Evolutionary conservation across 352 stramenopile genomes (phyloP), one percentile per base, ranked within the genome.

Genomic region (Phytopythium boreale): DNA sequence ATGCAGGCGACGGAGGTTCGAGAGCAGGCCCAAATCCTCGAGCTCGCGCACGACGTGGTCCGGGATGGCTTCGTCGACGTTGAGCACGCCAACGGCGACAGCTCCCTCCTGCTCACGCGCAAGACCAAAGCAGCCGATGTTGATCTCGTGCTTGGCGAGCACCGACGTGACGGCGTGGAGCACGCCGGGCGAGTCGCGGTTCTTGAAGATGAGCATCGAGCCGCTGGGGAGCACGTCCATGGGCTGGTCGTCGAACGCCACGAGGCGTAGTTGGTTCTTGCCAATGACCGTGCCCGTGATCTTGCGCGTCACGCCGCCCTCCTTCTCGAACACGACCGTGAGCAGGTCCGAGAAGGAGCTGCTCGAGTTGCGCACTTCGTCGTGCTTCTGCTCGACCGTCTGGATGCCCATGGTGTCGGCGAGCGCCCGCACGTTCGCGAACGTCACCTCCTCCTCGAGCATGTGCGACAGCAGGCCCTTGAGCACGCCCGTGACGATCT

Each of bases 101-200:
- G 78, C 77, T 29, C 76, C 84, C 36, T 75, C 75, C 29, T 70
- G 67, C 56, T 95, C 75, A 43, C 92, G 86, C 9, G 92, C 92
- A 36, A 98, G 78, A 0, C 88, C 87, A 64, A 98, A 98, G 71
- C 86, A 90, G 27, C 90, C 92, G 75, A 99, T 98, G 70, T 99
- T 99, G 63, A 99, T 92, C 62, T 90, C 64, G 68, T 95, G 79
- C 37, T 88, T 80, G 9, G 92, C 94, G 64, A 99, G 84, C 37
- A 93, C 88, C n/a, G 92, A 90, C 22, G 94, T 98, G 61, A 99
- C 97, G 55, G 92, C 82, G 62, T 96, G 88, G 56, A 99, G 77
- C 64, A 98, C 93, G 51, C 96, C 97, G 7, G 97, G 93, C 66
- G 93, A 69, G 74, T 99, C 97, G 9, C 90, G 90, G 80, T 98